Evolutionary conservation across 2,329 filamentous ascomycete genomes (phyloP).

Genomic region (Fusarium redolens): DNA sequence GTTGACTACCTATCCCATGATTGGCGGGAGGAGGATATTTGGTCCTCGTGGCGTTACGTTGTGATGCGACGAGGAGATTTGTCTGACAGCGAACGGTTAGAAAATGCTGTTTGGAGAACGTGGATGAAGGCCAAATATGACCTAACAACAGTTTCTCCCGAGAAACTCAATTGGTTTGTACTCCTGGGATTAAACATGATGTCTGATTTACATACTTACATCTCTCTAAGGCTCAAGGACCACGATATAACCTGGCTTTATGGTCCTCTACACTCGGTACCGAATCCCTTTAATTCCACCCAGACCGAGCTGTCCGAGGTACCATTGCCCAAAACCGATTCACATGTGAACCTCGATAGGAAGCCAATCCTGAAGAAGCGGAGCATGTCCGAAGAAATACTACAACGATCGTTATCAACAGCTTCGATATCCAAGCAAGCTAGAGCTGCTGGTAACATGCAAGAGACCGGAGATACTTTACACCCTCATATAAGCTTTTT

Average conservation of each 20-base stretch:
- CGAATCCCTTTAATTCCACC: conserved; percentile 62
- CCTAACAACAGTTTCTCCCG: conserved; percentile 86
- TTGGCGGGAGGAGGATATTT: conserved; percentile 95
- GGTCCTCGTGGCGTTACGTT: conserved; percentile 96
- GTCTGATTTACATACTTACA: conserved; percentile 44
- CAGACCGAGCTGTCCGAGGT: conserved; percentile 55
- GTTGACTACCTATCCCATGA: conserved; percentile 96
- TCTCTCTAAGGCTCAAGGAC: conserved; percentile 81
- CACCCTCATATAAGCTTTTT: conserved; percentile 70
- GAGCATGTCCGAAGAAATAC: conserved; percentile 94
- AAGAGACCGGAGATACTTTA: conserved; percentile 68
- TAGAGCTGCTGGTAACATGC: conserved; percentile 84
- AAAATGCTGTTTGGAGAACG: conserved; percentile 96
- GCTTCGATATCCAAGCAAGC: conserved; percentile 93
- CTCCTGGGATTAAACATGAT: neutral
- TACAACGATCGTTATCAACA: conserved; percentile 87
- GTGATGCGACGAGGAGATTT: conserved; percentile 84
- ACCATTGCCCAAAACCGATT: conserved; percentile 65
- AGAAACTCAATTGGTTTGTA: conserved; percentile 87
- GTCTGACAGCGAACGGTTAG: conserved; percentile 81
- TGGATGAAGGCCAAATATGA: conserved; percentile 94
- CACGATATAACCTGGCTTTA: conserved; percentile 98
- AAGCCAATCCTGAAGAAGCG: conserved; percentile 97
- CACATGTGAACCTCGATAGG: conserved; percentile 73
- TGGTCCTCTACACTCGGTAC: conserved; percentile 83